Base-by-base conservation (phyloP, 2,329 filamentous ascomycete species). In the Cladosporium sphaerospermum region DNA sequence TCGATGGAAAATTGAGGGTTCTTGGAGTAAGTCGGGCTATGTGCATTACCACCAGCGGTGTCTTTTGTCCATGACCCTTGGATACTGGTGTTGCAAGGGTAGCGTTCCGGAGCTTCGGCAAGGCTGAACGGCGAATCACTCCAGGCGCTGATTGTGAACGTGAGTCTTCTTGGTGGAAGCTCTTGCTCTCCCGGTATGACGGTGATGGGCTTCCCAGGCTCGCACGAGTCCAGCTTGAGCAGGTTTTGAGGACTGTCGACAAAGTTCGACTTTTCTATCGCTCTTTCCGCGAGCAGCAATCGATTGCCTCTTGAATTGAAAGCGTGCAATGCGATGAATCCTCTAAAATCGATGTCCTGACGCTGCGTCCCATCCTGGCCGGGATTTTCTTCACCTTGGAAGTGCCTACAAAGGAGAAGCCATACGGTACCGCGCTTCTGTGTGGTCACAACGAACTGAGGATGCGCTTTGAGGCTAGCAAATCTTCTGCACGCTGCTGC, bases 241-340 rank as follows among this genome's bases (percentile, higher is more conserved):
- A 99, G 80, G 0, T 88, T 95, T 68, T 97, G 95, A 1, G 90
- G 90, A 2, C 91, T 95, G 69, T 96, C 92, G 33, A 97, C 89
- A 57, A 89, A 96, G n/a, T 89, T 88, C 0, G 86, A 87, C 34
- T 86, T 83, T 61, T 88, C 83, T 0, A 88, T 68, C 19, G 84
- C 80, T 6, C 82, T 82, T 53, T 92, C 88, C 50, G 82, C 83
- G 11, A 93, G 75, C 59, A 89, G 84, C 0, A 96, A 83, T 45
- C 84, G 80, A 34, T 82, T 76, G 2, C 92, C 91, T 37, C 78
- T 67, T 31, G 82, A 81, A 14, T 85, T 78, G 66, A 92, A 96
- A 0, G 93, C 78, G 55, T 89, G 89, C 23, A 99, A 79, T 61
- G 88, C 89, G 71, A 96, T 96, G 69, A 90, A 96, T 1, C 91